Percentiles rank a stretch among this genome's conserved stretches.
Evolutionary conservation across 176 grass and related monocot species (phyloP).

Genomic region (Oryza punctata): DNA sequence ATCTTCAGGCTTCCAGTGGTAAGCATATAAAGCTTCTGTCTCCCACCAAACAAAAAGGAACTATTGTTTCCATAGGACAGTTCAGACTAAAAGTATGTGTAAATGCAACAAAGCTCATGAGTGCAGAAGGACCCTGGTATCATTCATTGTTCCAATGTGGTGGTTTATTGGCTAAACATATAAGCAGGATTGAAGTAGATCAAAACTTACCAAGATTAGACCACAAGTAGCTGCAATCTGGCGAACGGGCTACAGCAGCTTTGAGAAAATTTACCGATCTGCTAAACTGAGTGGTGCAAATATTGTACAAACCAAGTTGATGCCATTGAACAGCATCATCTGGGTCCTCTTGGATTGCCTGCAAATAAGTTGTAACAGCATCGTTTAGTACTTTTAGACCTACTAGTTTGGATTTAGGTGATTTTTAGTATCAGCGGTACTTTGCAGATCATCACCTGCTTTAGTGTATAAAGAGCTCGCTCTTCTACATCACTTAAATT

Average conservation of each 20-base stretch:
- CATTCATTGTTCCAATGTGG: background rate
- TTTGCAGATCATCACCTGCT: conserved; percentile 63
- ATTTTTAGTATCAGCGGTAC: conserved; percentile 11
- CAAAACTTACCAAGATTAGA: conserved; percentile 90
- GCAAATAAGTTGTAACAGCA: conserved; percentile 28
- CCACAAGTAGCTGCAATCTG: conserved; percentile 89
- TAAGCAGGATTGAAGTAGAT: background rate
- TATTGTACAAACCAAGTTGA: conserved; percentile 96
- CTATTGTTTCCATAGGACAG: background rate
- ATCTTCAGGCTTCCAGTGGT: background rate
- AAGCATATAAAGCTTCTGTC: conserved; percentile 3
- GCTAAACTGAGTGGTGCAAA: conserved; percentile 77
- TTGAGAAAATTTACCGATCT: conserved; percentile 89
- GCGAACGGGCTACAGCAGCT: conserved; percentile 74
- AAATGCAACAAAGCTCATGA: background rate
- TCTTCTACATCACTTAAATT: conserved; percentile 77
- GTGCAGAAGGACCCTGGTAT: background rate
- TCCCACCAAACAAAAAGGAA: background rate
- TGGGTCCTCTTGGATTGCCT: conserved; percentile 95
- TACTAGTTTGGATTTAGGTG: conserved; percentile 22
- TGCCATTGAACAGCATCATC: conserved; percentile 97
- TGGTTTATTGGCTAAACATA: conserved; percentile 21
- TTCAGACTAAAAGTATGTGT: too few relatives aligned
- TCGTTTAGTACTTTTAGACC: conserved; percentile 5
- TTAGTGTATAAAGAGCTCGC: conserved; percentile 77